These are phyloP conservation scores for Pseudogymnoascus sp. DNA, from an alignment of 2,329 filamentous ascomycete genomes.

Conservation along the genomic window DNA sequence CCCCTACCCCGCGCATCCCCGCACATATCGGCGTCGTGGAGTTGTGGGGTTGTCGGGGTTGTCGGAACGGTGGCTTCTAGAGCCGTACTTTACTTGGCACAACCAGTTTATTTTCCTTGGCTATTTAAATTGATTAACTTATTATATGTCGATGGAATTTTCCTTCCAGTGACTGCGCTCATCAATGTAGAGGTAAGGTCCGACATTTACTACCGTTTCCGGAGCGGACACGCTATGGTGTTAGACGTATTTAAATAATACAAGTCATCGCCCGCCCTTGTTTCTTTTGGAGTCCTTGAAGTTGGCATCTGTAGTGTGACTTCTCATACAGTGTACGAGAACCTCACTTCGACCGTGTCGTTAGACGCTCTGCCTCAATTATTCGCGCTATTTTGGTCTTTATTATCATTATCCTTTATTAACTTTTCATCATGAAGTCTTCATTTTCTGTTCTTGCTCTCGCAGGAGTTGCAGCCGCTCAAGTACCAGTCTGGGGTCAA, in stretches of 20 bases:
- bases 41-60: not conserved
- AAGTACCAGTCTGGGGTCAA: conserved; percentile 24
- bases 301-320: not conserved
- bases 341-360: not conserved
- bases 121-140: not conserved
- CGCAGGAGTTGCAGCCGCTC: not conserved
- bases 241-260: not conserved
- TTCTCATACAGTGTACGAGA: not conserved
- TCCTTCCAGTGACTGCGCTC: not conserved
- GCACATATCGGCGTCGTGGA: not conserved
- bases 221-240: not conserved
- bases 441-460: not conserved
- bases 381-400: not conserved
- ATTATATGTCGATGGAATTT: not conserved
- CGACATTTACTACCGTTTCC: not conserved
- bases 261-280: not conserved
- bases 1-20: not conserved
- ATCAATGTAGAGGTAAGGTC: not conserved
- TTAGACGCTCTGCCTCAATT: not conserved
- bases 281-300: not conserved
- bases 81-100: not conserved
- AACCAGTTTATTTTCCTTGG: not conserved
- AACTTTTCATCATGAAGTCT: not conserved
- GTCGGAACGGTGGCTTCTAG: not conserved
- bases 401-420: no score